Evolutionary conservation across 2,329 filamentous ascomycete species (phyloP), one percentile per base, ranked within the genome.

Genomic region (Fusarium sp.): DNA sequence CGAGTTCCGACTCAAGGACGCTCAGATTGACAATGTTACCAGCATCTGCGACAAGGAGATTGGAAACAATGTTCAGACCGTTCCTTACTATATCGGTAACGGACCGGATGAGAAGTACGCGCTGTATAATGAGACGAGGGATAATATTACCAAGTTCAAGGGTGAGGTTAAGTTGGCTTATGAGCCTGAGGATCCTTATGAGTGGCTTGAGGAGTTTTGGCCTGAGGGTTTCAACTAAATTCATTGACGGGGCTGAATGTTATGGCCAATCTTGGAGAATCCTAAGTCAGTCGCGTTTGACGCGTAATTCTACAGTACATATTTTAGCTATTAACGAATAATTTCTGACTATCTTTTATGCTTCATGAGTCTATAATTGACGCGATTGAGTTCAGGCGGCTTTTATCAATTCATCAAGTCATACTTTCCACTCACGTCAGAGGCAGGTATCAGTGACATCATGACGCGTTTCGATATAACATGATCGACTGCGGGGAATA

Each of bases 201-300:
- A 82, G 30, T 88, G 88, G 63, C 84, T 83, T 59, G 84, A 84
- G 34, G 86, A 84, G 67, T 89, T 89, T 58, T 83, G 73, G 71
- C 74, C 75, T 0, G 72, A 77, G 11, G 75, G 75, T 1, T 77
- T 77, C 46, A 71, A 71, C 53, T 71, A 43, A 30, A 1, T 8
- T 3, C 13, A 1, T 12, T 5, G 30, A 25, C 15, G 1, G 8
- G 30, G 30, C 15, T 16, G 30, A 13, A n/a, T n/a, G n/a, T n/a
- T n/a, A n/a, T n/a, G n/a, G n/a, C n/a, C n/a, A n/a, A n/a, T n/a
- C n/a, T n/a, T n/a, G n/a, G n/a, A n/a, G n/a, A n/a, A n/a, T 29
- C 9, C 8, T 3, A 8, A 13, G 2, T 20, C 6, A 7, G 16
- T 13, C 20, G 11, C 22, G 20, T 34, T 5, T n/a, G 3, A 49